These are phyloP conservation scores for Allium fistulosum DNA, from an alignment of 106 monocot genomes.

Conservation along the genomic window DNA sequence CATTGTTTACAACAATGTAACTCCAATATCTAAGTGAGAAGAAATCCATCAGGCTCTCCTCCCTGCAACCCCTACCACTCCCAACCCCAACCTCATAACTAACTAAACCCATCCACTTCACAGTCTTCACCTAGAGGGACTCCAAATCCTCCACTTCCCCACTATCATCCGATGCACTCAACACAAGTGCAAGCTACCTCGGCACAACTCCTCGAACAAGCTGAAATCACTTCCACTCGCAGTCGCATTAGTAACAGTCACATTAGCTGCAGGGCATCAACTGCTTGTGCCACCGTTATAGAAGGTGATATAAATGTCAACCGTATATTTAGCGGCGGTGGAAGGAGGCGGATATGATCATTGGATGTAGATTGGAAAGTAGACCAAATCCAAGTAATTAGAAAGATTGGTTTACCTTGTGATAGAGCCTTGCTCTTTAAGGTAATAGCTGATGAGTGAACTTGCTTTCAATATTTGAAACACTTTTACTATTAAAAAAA, in stretches of 20 bases:
- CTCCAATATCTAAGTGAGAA: slow-evolving; percentile 42
- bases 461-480: too few species aligned
- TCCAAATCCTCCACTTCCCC: slow-evolving; percentile 72
- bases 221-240: slow-evolving; percentile 7
- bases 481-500: too few species aligned
- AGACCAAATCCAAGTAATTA: too few species aligned
- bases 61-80: slow-evolving; percentile 11
- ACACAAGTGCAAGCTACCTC: slow-evolving; percentile 77
- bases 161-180: slow-evolving; percentile 74
- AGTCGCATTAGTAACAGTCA: background rate
- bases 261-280: too few species aligned
- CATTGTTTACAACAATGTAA: slow-evolving; percentile 65
- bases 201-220: slow-evolving; percentile 85
- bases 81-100: slow-evolving; percentile 16
- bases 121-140: slow-evolving; percentile 63
- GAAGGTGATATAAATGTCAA: background rate
- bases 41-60: slow-evolving; percentile 28
- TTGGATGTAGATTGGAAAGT: slow-evolving; percentile 11
- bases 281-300: slow-evolving; percentile 11
- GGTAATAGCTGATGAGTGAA: too few species aligned
- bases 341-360: slow-evolving; percentile 6
- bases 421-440: too few species aligned
- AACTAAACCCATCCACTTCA: slow-evolving; percentile 53
- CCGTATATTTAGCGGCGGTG: background rate
- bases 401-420: too few species aligned